A percentile compares a stretch with the other conserved stretches of the same genome.
Evolutionary conservation across 2,329 filamentous ascomycete species (phyloP).

Genomic region (Epichloe sibirici): DNA sequence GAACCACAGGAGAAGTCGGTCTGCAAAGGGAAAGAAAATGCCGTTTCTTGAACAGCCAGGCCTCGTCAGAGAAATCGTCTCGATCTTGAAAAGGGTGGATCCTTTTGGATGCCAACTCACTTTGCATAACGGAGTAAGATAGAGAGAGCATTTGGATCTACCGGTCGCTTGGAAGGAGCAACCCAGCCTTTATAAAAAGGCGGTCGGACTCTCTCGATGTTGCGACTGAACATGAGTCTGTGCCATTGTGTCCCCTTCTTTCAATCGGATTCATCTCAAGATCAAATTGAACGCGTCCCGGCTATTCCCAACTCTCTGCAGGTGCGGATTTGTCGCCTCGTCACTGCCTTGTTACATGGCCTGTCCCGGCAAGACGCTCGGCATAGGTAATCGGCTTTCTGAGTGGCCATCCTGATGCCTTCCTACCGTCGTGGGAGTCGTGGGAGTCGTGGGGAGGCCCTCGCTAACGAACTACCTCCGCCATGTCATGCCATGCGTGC

Average conservation of each 20-base stretch:
- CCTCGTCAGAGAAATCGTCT: neutral
- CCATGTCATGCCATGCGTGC: neutral
- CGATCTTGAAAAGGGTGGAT: neutral
- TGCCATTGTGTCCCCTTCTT: neutral
- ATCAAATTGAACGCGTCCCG: neutral
- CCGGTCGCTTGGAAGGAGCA: slow-evolving; percentile 3
- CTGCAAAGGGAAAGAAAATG: neutral
- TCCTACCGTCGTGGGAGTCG: neutral
- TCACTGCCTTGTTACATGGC: neutral
- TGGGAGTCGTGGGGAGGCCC: neutral
- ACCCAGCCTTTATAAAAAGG: slow-evolving; percentile 6
- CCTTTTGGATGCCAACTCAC: slow-evolving; percentile 8
- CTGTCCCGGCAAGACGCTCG: neutral
- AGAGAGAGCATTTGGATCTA: neutral
- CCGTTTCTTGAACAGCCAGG: neutral
- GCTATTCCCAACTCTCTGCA: neutral
- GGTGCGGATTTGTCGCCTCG: neutral
- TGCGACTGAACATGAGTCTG: neutral
- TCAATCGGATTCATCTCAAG: neutral
- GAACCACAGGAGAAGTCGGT: neutral
- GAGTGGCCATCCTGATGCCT: neutral
- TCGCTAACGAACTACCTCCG: neutral
- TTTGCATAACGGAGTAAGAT: slow-evolving; percentile 4
- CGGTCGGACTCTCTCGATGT: neutral
- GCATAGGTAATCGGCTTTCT: neutral